phyloP scores from a whole-genome alignment of 257 asterid species.

The Solanum raphanifolium region DNA sequence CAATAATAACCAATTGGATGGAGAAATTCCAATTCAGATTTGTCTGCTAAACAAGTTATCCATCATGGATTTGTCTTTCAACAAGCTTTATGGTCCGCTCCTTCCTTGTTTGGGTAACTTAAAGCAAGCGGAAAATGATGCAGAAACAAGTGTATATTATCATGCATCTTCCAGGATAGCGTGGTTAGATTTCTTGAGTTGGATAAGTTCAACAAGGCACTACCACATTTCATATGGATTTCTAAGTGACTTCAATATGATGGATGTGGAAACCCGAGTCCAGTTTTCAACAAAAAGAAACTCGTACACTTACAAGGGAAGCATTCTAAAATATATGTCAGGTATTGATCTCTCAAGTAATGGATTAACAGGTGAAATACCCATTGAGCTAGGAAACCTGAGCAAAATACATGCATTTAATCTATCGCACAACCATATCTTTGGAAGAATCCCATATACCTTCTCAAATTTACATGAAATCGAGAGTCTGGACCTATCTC shows the following conservation, averaged over 20 bases:
- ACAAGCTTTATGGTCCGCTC: background rate
- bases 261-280: background rate
- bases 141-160: background rate
- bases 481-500: background rate
- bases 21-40: background rate
- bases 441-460: background rate
- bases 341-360: constrained; percentile 6
- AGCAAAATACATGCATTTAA: background rate
- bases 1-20: background rate
- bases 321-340: background rate
- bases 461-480: background rate
- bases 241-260: background rate
- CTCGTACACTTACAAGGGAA: background rate
- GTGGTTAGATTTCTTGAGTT: background rate
- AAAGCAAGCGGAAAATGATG: background rate
- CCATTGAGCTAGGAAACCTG: background rate
- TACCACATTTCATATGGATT: background rate
- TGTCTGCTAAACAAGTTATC: background rate
- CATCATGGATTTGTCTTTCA: background rate
- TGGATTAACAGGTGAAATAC: background rate
- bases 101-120: background rate
- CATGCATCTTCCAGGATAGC: background rate
- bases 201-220: background rate
- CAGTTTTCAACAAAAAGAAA: background rate
- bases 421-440: background rate